Conservation (phyloP, 2,329 filamentous ascomycete species). For the Cryphonectria nitschkei region DNA sequence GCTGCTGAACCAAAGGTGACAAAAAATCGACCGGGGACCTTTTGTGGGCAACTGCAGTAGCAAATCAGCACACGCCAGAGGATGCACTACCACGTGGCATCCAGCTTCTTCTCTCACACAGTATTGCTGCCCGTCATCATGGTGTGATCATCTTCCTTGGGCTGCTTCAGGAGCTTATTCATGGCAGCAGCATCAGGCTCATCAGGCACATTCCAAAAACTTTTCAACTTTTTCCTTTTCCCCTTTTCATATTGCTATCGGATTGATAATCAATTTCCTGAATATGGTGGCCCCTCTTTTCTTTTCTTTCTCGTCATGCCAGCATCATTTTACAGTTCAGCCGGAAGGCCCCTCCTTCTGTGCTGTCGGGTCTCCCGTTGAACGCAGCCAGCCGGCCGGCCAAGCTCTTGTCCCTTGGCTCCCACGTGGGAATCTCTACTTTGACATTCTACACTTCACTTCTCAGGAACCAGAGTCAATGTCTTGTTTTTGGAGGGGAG, state of each 20-base stretch:
- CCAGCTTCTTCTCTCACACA: background rate
- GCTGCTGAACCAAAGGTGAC: background rate
- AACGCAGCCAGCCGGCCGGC: too few species aligned
- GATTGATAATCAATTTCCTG: background rate
- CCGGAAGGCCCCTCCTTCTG: background rate
- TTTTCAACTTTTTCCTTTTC: background rate
- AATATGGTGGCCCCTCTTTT: background rate
- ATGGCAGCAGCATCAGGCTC: background rate
- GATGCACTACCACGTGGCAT: conserved; percentile 15
- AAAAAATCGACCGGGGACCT: background rate
- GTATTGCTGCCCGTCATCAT: background rate
- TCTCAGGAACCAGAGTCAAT: conserved; percentile 5
- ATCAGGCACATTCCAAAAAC: background rate
- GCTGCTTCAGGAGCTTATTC: conserved; percentile 2
- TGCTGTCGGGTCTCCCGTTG: background rate
- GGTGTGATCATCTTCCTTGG: background rate
- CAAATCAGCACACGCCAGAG: background rate
- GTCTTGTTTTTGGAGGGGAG: background rate
- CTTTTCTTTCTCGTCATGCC: background rate
- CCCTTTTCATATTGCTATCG: background rate
- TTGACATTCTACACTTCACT: background rate
- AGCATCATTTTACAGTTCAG: background rate
- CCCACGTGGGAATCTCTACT: background rate
- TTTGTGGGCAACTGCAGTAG: background rate
- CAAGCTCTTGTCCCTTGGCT: background rate